These are phyloP conservation scores for Sequoia sempervirens DNA, from an alignment of 75 land plant genomes.

Conservation along the genomic window DNA sequence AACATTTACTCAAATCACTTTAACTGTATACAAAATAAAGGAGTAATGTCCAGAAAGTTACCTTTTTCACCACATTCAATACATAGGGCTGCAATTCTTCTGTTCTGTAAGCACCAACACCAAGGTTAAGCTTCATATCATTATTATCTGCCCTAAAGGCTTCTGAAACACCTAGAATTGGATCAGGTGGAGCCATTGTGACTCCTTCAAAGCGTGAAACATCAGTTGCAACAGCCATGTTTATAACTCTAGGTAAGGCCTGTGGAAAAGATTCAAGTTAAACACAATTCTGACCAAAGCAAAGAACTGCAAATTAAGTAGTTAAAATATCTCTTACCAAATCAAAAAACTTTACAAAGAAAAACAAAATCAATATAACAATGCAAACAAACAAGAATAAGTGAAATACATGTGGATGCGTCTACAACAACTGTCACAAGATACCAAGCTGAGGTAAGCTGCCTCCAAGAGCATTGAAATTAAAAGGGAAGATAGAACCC, in stretches of 20 bases:
- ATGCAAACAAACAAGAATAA: not conserved
- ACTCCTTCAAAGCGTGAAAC: slow-evolving; percentile 87
- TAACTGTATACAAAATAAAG: not conserved
- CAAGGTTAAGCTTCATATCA: slow-evolving; percentile 86
- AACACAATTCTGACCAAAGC: not conserved
- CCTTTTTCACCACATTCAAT: slow-evolving; percentile 95
- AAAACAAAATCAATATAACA: not conserved
- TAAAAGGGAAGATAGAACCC: too few species aligned
- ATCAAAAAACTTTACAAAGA: not conserved
- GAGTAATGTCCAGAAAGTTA: slow-evolving; percentile 10
- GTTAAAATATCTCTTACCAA: not conserved
- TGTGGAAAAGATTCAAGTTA: slow-evolving; percentile 16
- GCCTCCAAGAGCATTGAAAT: not conserved
- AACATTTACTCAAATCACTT: not conserved
- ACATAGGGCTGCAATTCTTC: slow-evolving; percentile 99
- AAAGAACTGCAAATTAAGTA: too few species aligned
- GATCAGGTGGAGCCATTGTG: slow-evolving; percentile 98
- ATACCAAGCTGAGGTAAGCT: not conserved
- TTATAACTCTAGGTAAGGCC: slow-evolving; percentile 30
- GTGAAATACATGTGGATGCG: not conserved
- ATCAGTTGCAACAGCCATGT: slow-evolving; percentile 65
- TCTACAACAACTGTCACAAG: not conserved
- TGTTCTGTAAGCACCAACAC: slow-evolving; percentile 96
- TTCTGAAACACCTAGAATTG: slow-evolving; percentile 97
- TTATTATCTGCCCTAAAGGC: slow-evolving; percentile 81